Base-by-base conservation (phyloP, 2,329 filamentous ascomycete genomes). In the Davidsoniella virescens region DNA sequence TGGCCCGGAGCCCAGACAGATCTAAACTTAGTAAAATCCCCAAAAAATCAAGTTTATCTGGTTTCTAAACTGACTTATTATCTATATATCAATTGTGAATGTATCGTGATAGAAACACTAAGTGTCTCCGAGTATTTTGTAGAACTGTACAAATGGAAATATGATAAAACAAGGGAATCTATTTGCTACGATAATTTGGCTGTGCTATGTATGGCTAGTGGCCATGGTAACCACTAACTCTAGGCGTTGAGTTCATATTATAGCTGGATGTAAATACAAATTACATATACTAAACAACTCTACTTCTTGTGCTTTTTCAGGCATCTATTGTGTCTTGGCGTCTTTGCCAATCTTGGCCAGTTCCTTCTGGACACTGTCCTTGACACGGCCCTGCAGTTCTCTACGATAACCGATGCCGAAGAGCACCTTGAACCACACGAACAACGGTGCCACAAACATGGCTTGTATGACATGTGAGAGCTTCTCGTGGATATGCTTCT, bases 351-450 rank as follows among this genome's bases (percentile, higher is more conserved):
- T 81, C 65, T 87, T 92, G 57, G 76, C 72, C 56, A 95, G 73
- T 62, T 94, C 86, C 57, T 76, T 70, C 61, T 80, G 67, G 3
- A 95, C 85, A 37, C 75, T 78, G 62, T 80, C 79, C 54, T 90
- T 78, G 42, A 96, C 77, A 47, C 90, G 78, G 54, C 75, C 73
- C 67, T 90, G 87, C 57, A 98, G 70, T 64, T 94, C 87, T 1
- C 82, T 84, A 53, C 92, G 78, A 66, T 96, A 98, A 45, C 92
- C 92, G 47, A 93, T 76, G 59, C 73, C 79, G 70, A 98, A 98
- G 23, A 98, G 72, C 20, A 93, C 67, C 68, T 96, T 88, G 59
- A 98, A 82, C 85, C 92, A 98, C 52, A 96, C 90, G 59, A 96
- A 98, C 60, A 98, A 82, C 7, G 92, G 92, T 0, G 92, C 92